phyloP scores from a whole-genome alignment of 1,284 basidiomycete species.

The Vanrija pseudolonga region DNA sequence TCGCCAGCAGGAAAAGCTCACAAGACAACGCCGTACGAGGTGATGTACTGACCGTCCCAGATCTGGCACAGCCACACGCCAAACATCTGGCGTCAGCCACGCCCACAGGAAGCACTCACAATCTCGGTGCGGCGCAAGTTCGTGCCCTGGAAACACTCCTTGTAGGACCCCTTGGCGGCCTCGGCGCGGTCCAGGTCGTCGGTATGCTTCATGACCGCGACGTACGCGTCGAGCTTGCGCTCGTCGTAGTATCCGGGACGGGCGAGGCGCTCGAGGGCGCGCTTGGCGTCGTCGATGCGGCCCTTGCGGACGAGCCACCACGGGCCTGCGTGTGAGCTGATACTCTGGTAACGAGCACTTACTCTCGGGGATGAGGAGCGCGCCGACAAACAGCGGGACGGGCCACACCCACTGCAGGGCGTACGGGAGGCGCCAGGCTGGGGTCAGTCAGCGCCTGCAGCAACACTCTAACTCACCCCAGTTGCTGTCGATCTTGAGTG shows the following conservation, averaged over 20 bases:
- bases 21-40: slow-evolving; percentile 14
- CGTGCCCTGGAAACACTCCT: slow-evolving; percentile 49
- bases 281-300: slow-evolving; percentile 45
- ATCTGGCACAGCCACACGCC: slow-evolving; percentile 37
- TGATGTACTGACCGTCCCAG: slow-evolving; percentile 22
- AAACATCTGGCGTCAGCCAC: slow-evolving; percentile 20
- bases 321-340: slow-evolving; percentile 22
- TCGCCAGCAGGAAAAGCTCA: slow-evolving; percentile 6
- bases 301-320: slow-evolving; percentile 51
- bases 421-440: slow-evolving; percentile 18
- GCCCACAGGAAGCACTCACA: neutral
- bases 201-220: slow-evolving; percentile 36
- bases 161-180: slow-evolving; percentile 43
- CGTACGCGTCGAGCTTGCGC: slow-evolving; percentile 35
- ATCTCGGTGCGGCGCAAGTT: slow-evolving; percentile 51
- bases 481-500: slow-evolving; percentile 27
- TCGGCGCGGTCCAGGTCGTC: slow-evolving; percentile 24
- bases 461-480: slow-evolving; percentile 13
- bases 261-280: slow-evolving; percentile 36
- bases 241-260: slow-evolving; percentile 31
- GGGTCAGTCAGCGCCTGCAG: neutral
- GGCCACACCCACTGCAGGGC: slow-evolving; percentile 25
- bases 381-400: slow-evolving; percentile 12
- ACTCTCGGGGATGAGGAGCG: slow-evolving; percentile 18
- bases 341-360: neutral